phyloP scores from a whole-genome alignment of 2,329 filamentous ascomycete species.

The Neonectria faginata region DNA sequence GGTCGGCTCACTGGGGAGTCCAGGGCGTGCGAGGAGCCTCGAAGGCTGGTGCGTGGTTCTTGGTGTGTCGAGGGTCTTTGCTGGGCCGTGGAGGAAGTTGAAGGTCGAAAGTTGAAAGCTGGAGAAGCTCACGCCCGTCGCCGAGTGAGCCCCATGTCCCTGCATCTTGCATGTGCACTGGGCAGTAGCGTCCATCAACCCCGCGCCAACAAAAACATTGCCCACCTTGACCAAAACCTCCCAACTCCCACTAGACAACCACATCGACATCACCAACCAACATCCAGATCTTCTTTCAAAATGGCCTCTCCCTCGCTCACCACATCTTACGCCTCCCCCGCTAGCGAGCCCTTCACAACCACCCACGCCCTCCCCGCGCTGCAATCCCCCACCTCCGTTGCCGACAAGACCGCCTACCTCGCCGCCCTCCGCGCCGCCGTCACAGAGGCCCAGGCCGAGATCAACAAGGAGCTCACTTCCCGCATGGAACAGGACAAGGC shows the following conservation, averaged over 20 bases:
- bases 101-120: neutral
- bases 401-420: slow-evolving; percentile 71
- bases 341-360: slow-evolving; percentile 61
- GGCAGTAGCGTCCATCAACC: slow-evolving; percentile 36
- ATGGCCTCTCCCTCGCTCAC: slow-evolving; percentile 49
- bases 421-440: slow-evolving; percentile 68
- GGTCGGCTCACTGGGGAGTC: neutral
- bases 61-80: neutral
- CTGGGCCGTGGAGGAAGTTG: neutral
- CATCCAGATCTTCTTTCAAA: slow-evolving; percentile 5
- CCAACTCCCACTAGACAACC: neutral
- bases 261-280: slow-evolving; percentile 4
- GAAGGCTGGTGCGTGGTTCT: neutral
- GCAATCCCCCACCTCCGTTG: slow-evolving; percentile 49
- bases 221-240: slow-evolving; percentile 17
- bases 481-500: slow-evolving; percentile 81
- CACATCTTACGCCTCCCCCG: slow-evolving; percentile 66
- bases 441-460: slow-evolving; percentile 68
- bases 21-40: neutral
- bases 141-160: neutral
- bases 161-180: neutral
- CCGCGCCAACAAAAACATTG: slow-evolving; percentile 33
- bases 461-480: slow-evolving; percentile 78
- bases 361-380: slow-evolving; percentile 52
- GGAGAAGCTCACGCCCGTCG: neutral